Evolutionary conservation across 2,329 filamentous ascomycete genomes (phyloP).

Genomic region (Triangularia verruculosa): DNA sequence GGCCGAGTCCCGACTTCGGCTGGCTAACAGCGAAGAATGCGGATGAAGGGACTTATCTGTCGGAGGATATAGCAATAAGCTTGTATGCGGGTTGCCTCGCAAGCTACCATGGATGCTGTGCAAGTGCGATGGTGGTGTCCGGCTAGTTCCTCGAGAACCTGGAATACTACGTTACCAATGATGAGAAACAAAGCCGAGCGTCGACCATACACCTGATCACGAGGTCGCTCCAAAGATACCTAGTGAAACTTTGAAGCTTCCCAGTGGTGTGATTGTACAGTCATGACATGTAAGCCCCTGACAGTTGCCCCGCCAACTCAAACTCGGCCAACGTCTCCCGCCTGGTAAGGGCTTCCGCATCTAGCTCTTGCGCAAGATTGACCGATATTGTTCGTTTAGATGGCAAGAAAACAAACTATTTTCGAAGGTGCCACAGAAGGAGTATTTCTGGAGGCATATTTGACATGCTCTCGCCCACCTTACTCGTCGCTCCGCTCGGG

Average conservation of each 20-base stretch:
- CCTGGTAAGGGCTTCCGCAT: no score
- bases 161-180: neutral
- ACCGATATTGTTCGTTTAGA: neutral
- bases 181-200: neutral
- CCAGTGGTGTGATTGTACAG: neutral
- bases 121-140: neutral
- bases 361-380: neutral
- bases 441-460: neutral
- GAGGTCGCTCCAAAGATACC: neutral
- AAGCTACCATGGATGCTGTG: neutral
- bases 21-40: neutral
- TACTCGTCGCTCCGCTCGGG: neutral
- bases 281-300: neutral
- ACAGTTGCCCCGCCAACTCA: neutral
- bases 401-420: neutral
- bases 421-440: neutral
- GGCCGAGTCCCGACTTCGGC: neutral
- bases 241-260: neutral
- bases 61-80: neutral
- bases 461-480: neutral
- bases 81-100: neutral
- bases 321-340: no score
- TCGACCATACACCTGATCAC: neutral
- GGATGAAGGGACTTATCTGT: neutral
- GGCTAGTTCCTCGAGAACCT: neutral